phyloP scores from a whole-genome alignment of 2,329 filamentous ascomycete species.

The Arachnopeziza araneosa region DNA sequence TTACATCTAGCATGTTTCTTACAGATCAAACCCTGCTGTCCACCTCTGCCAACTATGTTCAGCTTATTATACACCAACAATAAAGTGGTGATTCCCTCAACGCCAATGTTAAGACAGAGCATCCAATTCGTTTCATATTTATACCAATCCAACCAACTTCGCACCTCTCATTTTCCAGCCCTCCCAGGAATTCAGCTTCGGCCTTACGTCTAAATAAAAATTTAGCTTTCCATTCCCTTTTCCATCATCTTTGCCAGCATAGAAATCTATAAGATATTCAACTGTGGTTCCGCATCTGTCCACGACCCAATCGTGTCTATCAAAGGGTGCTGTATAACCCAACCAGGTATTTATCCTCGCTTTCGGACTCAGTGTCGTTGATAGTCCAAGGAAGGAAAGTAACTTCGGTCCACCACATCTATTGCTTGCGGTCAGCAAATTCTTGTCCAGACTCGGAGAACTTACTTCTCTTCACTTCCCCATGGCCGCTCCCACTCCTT shows the following conservation, averaged over 20 bases:
- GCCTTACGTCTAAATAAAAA: constrained; percentile 63
- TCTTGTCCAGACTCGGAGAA: neutral
- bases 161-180: constrained; percentile 60
- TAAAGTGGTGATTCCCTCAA: neutral
- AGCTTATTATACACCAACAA: neutral
- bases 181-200: constrained; percentile 64
- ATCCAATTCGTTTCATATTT: neutral
- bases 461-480: constrained; percentile 50
- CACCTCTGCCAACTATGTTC: neutral
- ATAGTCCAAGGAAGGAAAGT: constrained; percentile 75
- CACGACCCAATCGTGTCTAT: constrained; percentile 95
- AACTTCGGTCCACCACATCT: constrained; percentile 74
- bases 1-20: neutral
- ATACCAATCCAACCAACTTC: constrained; percentile 42
- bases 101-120: neutral
- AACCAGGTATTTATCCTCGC: constrained; percentile 77
- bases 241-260: constrained; percentile 57
- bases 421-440: constrained; percentile 9
- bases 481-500: constrained; percentile 78
- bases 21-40: neutral
- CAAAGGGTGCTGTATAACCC: constrained; percentile 89
- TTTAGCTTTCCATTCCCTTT: constrained; percentile 43
- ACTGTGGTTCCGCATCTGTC: constrained; percentile 81
- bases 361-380: constrained; percentile 66
- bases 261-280: constrained; percentile 98